Evolutionary conservation across 2,329 filamentous ascomycete species (phyloP).

Genomic region (Fusarium duplospermum): DNA sequence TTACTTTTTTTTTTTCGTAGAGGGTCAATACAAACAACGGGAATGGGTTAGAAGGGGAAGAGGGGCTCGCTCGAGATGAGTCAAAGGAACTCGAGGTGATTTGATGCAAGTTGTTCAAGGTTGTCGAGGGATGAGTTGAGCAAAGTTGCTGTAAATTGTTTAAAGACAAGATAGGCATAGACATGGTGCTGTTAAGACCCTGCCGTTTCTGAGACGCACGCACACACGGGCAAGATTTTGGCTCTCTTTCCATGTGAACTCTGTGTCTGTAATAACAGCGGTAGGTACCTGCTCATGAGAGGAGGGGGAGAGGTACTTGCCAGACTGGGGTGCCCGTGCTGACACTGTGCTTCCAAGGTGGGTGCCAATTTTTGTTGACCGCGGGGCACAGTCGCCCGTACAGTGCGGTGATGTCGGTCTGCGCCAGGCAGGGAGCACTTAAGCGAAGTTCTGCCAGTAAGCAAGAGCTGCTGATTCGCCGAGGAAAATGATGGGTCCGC

Average conservation of each 20-base stretch:
- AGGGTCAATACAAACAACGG: conserved; percentile 41
- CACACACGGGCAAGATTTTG: conserved; percentile 6
- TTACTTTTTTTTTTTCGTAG: conserved; percentile 33
- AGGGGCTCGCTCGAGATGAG: conserved; percentile 13
- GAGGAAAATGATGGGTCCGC: conserved; percentile 3
- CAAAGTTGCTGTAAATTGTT: not conserved
- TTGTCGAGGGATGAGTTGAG: conserved; percentile 8
- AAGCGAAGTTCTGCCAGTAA: conserved; percentile 30
- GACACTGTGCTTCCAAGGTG: conserved; percentile 17
- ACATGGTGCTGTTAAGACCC: conserved; percentile 11
- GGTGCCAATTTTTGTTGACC: conserved; percentile 31
- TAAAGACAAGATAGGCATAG: not conserved
- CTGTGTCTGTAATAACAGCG: not conserved
- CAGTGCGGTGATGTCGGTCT: conserved; percentile 18
- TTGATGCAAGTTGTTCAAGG: conserved; percentile 10
- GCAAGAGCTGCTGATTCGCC: not conserved
- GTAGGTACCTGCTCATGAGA: conserved; percentile 7
- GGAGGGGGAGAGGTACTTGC: conserved; percentile 19
- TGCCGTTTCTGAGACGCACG: conserved; percentile 8
- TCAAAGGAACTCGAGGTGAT: conserved; percentile 23
- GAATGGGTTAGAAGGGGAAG: conserved; percentile 23
- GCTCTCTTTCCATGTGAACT: conserved; percentile 26
- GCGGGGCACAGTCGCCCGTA: conserved; percentile 27
- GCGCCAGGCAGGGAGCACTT: conserved; percentile 6
- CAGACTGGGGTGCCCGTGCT: conserved; percentile 3